These are phyloP conservation scores for Elsinoe perseae DNA, from an alignment of 2,329 filamentous ascomycete genomes.

Conservation along the genomic window DNA sequence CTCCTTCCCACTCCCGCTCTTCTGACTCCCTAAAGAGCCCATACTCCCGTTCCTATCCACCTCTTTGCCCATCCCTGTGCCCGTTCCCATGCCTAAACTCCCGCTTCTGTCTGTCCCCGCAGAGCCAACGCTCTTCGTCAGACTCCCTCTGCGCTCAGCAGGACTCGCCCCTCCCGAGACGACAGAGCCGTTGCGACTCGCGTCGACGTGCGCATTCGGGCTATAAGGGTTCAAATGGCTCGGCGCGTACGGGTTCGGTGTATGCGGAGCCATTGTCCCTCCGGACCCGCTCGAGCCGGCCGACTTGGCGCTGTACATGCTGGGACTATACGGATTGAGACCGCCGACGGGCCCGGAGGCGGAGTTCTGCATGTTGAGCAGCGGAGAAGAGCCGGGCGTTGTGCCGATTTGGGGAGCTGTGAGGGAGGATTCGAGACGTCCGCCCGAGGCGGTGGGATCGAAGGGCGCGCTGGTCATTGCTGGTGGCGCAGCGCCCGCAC, in stretches of 20 bases:
- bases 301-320: conserved; percentile 7
- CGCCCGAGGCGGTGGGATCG: not conserved
- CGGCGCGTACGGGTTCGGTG: not conserved
- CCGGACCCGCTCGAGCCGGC: not conserved
- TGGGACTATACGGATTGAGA: conserved; percentile 2
- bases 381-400: not conserved
- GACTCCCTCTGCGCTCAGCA: not conserved
- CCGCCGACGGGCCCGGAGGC: not conserved
- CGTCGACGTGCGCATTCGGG: not conserved
- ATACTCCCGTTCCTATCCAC: not conserved
- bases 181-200: not conserved
- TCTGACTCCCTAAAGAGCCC: not conserved
- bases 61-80: too few species aligned
- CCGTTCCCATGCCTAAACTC: not conserved
- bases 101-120: too few species aligned
- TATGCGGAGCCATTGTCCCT: not conserved
- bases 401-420: conserved; percentile 4
- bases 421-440: not conserved
- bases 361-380: conserved; percentile 3
- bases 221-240: conserved; percentile 9
- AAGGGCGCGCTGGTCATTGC: not conserved
- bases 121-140: too few species aligned
- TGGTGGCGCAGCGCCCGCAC: not conserved
- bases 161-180: not conserved
- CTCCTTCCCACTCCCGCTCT: conserved; percentile 1